Evolutionary conservation across 306 rosid genomes (phyloP), one percentile per base, ranked within the genome.

Genomic region (Ziziphus jujuba): DNA sequence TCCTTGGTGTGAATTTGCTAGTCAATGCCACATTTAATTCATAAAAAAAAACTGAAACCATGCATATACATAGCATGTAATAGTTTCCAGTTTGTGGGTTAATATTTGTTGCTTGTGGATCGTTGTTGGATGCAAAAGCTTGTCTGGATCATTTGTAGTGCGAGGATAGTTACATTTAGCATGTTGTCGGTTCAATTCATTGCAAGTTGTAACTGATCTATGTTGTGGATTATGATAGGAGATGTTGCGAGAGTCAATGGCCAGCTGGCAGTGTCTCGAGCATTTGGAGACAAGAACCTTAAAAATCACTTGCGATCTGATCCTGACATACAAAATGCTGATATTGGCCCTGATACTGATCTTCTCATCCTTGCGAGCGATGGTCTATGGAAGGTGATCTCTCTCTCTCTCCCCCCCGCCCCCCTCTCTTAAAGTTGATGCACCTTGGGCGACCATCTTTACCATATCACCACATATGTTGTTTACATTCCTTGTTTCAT

Each of bases 221-320:
- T 15, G 9, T 55, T 31, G 59, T 33, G 45, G 72, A 40, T 40
- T 69, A 44, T 60, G 19, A 70, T 80, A 90, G 95, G 97, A 28
- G 97, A 90, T 70, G 97, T 87, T 70, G 97, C 95, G 61, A 77
- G 95, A 79, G 97, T 90, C 74, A 90, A 90, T 17, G 97, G 97
- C 24, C 97, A 90, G 77, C 95, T 90, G n/a, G 97, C 95, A 23
- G 95, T 90, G 69, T 84, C 97, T 70, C 84, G 97, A 70, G 97
- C 97, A 35, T 90, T 90, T 23, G 95, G 97, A 55, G 95, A 90
- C 88, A 90, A 84, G 72, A 90, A 90, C 63, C 95, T 90, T 33
- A 90, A 90, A 80, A 65, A 83, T 36, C 97, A 87, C 77, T 44
- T 90, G 52, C 79, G 95, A 72, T 85, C 90, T 8, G 97, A 90